phyloP scores from a whole-genome alignment of 192 early-diverging fungal genomes.

The Backusella morwellensis region DNA sequence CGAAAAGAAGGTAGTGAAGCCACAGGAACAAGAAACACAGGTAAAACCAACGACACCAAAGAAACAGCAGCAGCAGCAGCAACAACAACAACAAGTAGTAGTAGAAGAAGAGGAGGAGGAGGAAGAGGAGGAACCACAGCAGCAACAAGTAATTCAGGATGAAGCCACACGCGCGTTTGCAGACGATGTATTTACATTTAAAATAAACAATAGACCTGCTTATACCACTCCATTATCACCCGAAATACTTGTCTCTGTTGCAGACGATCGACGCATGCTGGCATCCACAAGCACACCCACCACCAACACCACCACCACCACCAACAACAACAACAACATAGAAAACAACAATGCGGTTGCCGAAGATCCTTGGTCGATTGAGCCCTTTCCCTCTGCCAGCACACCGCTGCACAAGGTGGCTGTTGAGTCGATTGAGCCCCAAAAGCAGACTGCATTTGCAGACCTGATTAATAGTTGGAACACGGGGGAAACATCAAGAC shows the following conservation, averaged over 20 bases:
- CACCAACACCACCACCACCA: not conserved
- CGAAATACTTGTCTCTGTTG: not conserved
- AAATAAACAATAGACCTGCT: not conserved
- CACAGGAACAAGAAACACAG: not conserved
- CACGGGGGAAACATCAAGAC: not conserved
- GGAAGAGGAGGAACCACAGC: not conserved
- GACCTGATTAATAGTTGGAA: slow-evolving; percentile 33
- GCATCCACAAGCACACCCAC: slow-evolving; percentile 18
- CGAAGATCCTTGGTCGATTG: slow-evolving; percentile 13
- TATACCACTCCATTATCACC: not conserved
- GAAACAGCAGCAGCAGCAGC: no score
- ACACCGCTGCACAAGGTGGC: slow-evolving; percentile 2
- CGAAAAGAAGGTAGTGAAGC: not conserved
- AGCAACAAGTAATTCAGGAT: slow-evolving; percentile 21
- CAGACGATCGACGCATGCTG: not conserved
- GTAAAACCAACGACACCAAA: not conserved
- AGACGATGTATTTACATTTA: slow-evolving; percentile 7
- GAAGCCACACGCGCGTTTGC: slow-evolving; percentile 34
- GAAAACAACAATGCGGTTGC: not conserved
- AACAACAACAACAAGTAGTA: not conserved
- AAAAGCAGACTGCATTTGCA: slow-evolving; percentile 27
- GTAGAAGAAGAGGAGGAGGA: not conserved
- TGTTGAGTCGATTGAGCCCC: slow-evolving; percentile 12
- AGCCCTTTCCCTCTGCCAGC: slow-evolving; percentile 7
- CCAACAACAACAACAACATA: not conserved